These are phyloP conservation scores for Teunomyces aglyptinius DNA, from an alignment of 805 yeast species.

Conservation along the genomic window DNA sequence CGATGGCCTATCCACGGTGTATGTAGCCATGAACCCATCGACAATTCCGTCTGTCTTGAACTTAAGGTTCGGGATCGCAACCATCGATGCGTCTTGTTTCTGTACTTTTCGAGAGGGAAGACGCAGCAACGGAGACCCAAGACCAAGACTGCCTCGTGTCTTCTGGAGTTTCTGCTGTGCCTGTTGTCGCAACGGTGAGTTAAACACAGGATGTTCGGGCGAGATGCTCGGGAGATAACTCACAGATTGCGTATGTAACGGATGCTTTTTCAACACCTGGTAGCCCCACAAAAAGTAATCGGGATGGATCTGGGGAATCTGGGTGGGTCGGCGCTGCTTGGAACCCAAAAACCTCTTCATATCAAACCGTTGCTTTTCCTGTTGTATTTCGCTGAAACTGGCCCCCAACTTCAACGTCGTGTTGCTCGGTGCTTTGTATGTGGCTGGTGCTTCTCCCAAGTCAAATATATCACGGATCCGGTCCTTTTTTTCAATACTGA, in stretches of 20 bases:
- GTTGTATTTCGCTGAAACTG: not conserved
- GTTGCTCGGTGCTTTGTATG: not conserved
- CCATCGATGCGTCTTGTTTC: not conserved
- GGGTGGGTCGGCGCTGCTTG: conserved; percentile 11
- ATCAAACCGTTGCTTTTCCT: not conserved
- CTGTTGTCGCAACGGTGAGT: conserved; percentile 17
- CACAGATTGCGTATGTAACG: conserved; percentile 14
- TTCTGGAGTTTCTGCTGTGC: not conserved
- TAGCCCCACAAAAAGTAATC: conserved; percentile 18
- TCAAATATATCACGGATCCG: conserved; percentile 24
- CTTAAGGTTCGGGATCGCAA: not conserved
- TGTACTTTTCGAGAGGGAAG: not conserved
- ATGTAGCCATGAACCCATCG: not conserved
- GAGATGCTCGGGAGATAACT: conserved; percentile 29
- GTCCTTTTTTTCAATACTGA: conserved; percentile 31
- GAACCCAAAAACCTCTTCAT: conserved; percentile 4
- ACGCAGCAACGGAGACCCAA: not conserved
- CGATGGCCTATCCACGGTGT: conserved; percentile 3
- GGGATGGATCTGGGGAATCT: conserved; percentile 25
- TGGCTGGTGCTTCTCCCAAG: too few species aligned
- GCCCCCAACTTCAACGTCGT: not conserved
- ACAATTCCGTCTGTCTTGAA: not conserved
- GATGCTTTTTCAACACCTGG: conserved; percentile 19
- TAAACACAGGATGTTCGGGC: conserved; percentile 30
- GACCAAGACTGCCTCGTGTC: not conserved